Base-by-base conservation (phyloP, 2,329 filamentous ascomycete genomes). In the Hypocreales sp. region DNA sequence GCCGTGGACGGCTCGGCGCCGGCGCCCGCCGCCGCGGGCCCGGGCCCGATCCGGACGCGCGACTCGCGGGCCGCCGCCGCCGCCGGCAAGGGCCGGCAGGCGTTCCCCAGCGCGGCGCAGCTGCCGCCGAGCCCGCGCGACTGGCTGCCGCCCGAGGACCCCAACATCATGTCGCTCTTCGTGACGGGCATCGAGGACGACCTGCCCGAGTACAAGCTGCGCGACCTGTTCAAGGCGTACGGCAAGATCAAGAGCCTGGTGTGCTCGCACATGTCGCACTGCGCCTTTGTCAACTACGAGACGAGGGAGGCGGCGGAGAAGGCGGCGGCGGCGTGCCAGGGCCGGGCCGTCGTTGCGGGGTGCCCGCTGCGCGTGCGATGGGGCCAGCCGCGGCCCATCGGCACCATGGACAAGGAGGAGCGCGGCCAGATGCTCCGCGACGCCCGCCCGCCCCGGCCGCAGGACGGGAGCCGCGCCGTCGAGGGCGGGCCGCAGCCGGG, bases 101-200 rank as follows among this genome's bases (percentile, higher is more conserved):
- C 67, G 5, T 83, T 86, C 36, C 75, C 80, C 0, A 69, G 71
- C 33, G 68, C 71, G 8, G 72, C 80, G 10, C 73, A 84, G 39
- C 55, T 86, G 19, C 82, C 84, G 3, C 83, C 84, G 0, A 77
- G 75, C 11, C 78, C 80, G 1, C 74, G 82, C 45, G 90, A 98
- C 53, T 92, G 86, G 55, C 53, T 77, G 3, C 90, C 90, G 0
- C 92, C 90, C 0, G 58, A 70, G 4, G 87, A 98, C 45, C 68
- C 62, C 30, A 90, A 81, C 33, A 79, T 98, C 47, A 92, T 82
- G 42, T 94, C 87, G 0, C 67, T 98, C 0, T 98, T 98, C 46
- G 68, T 95, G 17, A 94, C 87, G 0, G 92, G 90, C 7, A 74
- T 98, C 3, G 90, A 98, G 51, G 90, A 98, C 47, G 90, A 98